Conservation (phyloP, 2,329 filamentous ascomycete genomes). For the Fusarium redolens region DNA sequence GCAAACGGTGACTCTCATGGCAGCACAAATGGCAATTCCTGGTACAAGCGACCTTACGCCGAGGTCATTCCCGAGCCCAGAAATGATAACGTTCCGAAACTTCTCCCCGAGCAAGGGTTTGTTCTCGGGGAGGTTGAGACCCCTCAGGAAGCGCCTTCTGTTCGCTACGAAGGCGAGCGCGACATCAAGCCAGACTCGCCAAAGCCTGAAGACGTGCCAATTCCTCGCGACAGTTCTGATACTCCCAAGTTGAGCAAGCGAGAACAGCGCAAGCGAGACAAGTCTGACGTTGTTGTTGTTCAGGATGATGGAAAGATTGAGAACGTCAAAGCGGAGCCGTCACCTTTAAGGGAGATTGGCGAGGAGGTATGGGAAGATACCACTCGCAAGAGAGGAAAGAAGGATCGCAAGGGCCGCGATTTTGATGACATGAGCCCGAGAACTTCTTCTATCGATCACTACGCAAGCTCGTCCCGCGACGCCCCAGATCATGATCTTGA, state of each 20-base stretch:
- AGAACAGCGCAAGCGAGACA: slow-evolving; percentile 57
- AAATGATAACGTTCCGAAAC: slow-evolving; percentile 43
- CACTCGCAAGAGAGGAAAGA: slow-evolving; percentile 49
- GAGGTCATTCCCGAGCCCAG: slow-evolving; percentile 60
- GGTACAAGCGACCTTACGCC: slow-evolving; percentile 62
- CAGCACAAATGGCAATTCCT: slow-evolving; percentile 52
- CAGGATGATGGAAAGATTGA: slow-evolving; percentile 41
- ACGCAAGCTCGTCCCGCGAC: slow-evolving; percentile 37
- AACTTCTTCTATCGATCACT: slow-evolving; percentile 47
- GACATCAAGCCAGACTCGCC: slow-evolving; percentile 13
- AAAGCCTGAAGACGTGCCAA: slow-evolving; percentile 33
- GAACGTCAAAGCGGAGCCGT: slow-evolving; percentile 29
- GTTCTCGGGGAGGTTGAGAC: slow-evolving; percentile 62
- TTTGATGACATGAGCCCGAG: slow-evolving; percentile 39
- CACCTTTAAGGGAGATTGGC: slow-evolving; percentile 29
- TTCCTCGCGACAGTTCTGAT: slow-evolving; percentile 43
- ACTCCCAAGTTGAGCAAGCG: slow-evolving; percentile 47
- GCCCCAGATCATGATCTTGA: slow-evolving; percentile 18
- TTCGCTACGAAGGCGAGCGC: slow-evolving; percentile 32
- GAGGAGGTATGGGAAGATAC: slow-evolving; percentile 45
- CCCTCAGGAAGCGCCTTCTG: slow-evolving; percentile 47
- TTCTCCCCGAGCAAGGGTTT: slow-evolving; percentile 54
- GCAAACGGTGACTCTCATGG: slow-evolving; percentile 46
- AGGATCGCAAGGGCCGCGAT: slow-evolving; percentile 46
- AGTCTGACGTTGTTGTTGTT: slow-evolving; percentile 45